These are phyloP conservation scores for Rhizomucor pusillus DNA, from an alignment of 371 early-diverging fungal species.

Conservation along the genomic window DNA sequence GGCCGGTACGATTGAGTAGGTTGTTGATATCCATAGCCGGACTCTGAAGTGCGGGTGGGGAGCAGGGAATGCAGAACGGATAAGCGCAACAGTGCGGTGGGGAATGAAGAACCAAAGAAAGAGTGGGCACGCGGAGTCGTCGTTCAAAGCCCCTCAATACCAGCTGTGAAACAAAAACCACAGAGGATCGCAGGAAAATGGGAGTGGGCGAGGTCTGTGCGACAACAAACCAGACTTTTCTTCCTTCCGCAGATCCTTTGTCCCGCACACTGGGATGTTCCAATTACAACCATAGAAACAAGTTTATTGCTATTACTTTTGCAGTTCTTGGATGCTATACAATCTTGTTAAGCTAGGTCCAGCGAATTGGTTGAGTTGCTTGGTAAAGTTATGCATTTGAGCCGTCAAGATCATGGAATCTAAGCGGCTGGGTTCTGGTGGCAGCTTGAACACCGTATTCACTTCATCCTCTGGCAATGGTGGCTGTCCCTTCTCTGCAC, in stretches of 20 bases:
- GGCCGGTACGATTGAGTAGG: slow-evolving; percentile 5
- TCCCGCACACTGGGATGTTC: too few relatives aligned
- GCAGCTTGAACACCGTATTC: slow-evolving; percentile 63
- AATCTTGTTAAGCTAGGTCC: slow-evolving; percentile 87
- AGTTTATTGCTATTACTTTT: slow-evolving; percentile 45
- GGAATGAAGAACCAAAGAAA: background rate
- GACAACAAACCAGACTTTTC: too few relatives aligned
- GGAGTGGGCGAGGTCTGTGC: too few relatives aligned
- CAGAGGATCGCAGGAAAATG: too few relatives aligned
- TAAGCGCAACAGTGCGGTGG: background rate
- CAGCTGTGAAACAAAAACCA: too few relatives aligned
- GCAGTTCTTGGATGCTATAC: slow-evolving; percentile 77
- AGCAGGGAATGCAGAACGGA: background rate
- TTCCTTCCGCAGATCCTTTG: too few relatives aligned
- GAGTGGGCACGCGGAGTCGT: too few relatives aligned
- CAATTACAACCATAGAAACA: too few relatives aligned
- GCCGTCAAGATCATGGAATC: slow-evolving; percentile 85
- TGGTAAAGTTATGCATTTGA: slow-evolving; percentile 89
- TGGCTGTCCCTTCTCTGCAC: slow-evolving; percentile 68
- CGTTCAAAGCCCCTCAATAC: too few relatives aligned
- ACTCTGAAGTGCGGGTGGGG: background rate
- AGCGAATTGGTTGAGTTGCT: slow-evolving; percentile 87
- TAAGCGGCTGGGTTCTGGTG: slow-evolving; percentile 87
- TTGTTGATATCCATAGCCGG: slow-evolving; percentile 14
- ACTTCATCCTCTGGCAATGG: slow-evolving; percentile 85